Evolutionary conservation across 176 grass and related monocot genomes (phyloP).

Genomic region (Aegilops speltoides): DNA sequence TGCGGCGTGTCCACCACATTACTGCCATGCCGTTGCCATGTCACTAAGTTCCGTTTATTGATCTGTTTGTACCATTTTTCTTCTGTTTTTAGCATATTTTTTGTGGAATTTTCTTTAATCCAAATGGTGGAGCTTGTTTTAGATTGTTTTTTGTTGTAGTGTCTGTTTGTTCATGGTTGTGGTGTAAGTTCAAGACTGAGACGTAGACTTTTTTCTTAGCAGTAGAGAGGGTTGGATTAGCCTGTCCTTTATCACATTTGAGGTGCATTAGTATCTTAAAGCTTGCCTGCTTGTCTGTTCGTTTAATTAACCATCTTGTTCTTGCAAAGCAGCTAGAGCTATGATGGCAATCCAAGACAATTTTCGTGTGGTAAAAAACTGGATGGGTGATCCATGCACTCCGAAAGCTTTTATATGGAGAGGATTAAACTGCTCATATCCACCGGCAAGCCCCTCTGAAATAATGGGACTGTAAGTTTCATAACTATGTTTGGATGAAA

Average conservation of each 20-base stretch:
- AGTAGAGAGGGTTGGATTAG: neutral
- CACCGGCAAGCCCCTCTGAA: conserved; percentile 14
- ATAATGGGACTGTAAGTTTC: conserved; percentile 51
- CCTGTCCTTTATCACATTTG: neutral
- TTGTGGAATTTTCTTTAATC: neutral
- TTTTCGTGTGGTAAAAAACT: conserved; percentile 37
- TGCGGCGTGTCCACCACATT: neutral
- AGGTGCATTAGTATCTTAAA: neutral
- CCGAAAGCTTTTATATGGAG: conserved; percentile 32
- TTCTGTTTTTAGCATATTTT: neutral
- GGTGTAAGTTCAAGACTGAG: neutral
- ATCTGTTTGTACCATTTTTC: neutral
- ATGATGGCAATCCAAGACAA: conserved; percentile 35
- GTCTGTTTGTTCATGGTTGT: neutral
- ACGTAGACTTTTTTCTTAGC: neutral
- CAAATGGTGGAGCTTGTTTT: neutral
- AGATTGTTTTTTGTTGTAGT: neutral
- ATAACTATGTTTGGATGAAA: conserved; percentile 14
- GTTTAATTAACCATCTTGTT: conserved; percentile 7
- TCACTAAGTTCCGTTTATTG: neutral
- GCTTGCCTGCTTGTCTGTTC: neutral
- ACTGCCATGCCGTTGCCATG: neutral
- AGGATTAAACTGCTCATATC: conserved; percentile 34
- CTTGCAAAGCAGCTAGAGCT: neutral
- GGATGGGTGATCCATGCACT: conserved; percentile 37